Conservation (phyloP, 2,329 filamentous ascomycete species). For the Lizonia empirigonia region DNA sequence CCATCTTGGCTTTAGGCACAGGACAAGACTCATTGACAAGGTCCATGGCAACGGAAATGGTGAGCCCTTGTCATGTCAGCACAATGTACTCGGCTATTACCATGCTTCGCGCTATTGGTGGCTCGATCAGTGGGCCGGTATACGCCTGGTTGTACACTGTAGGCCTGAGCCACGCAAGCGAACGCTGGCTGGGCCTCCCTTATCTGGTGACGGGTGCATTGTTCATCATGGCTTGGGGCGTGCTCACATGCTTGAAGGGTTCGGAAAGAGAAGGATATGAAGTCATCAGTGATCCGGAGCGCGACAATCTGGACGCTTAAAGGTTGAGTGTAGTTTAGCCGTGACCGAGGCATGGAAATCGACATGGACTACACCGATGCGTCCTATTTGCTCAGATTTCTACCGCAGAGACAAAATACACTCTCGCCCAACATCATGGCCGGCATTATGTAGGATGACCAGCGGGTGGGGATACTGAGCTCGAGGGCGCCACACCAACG, state of each 20-base stretch:
- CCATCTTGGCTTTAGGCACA: conserved; percentile 22
- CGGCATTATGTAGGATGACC: too few species aligned
- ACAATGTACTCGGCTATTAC: conserved; percentile 29
- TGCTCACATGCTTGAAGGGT: not conserved
- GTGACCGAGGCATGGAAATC: too few species aligned
- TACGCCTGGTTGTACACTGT: conserved; percentile 24
- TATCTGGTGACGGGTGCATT: conserved; percentile 18
- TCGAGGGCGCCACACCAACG: too few species aligned
- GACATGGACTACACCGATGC: too few species aligned
- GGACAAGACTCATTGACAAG: conserved; percentile 28
- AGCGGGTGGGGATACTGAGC: too few species aligned
- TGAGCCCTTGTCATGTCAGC: conserved; percentile 16
- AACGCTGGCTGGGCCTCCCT: conserved; percentile 17
- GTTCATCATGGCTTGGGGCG: conserved; percentile 11
- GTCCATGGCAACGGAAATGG: conserved; percentile 28
- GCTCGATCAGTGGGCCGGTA: conserved; percentile 25
- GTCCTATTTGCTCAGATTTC: too few species aligned
- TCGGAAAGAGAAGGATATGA: not conserved
- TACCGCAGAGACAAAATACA: too few species aligned
- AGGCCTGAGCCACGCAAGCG: conserved; percentile 4
- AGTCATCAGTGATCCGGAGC: not conserved
- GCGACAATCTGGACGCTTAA: not conserved
- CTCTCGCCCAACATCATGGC: too few species aligned
- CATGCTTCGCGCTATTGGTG: conserved; percentile 26
- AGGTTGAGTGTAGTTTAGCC: too few species aligned